Evolutionary conservation across 495 filamentous ascomycete genomes (phyloP).

Genomic region (Lophiostoma macrostomum): DNA sequence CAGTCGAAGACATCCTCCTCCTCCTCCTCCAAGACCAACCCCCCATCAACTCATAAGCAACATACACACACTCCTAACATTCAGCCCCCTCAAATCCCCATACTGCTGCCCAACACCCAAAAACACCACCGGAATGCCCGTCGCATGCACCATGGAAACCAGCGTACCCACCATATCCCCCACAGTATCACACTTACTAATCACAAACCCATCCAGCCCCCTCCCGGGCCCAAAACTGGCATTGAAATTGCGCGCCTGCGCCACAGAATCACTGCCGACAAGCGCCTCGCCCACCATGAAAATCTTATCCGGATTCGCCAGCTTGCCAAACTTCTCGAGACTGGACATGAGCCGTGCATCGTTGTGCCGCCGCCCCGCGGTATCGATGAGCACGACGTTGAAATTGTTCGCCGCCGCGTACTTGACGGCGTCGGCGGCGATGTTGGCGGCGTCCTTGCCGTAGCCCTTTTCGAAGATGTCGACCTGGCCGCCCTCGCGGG

Average conservation of each 20-base stretch:
- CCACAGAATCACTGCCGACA: conserved; percentile 90
- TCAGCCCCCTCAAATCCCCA: conserved; percentile 87
- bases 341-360: conserved; percentile 92
- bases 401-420: conserved; percentile 71
- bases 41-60: conserved; percentile 66
- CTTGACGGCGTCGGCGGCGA: conserved; percentile 87
- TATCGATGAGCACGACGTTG: conserved; percentile 96
- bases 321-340: conserved; percentile 93
- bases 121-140: conserved; percentile 91
- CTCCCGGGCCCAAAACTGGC: conserved; percentile 78
- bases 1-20: no score
- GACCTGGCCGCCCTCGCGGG: conserved; percentile 76
- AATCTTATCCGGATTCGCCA: conserved; percentile 94
- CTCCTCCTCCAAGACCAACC: no score
- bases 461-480: conserved; percentile 96
- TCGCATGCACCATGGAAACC: conserved; percentile 97
- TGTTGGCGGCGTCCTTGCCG: conserved; percentile 92
- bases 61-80: conserved; percentile 86
- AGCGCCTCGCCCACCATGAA: conserved; percentile 98
- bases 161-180: conserved; percentile 97
- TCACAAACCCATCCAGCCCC: conserved; percentile 90
- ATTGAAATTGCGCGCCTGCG: conserved; percentile 95
- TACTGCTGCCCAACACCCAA: conserved; percentile 96
- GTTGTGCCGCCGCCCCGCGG: conserved; percentile 91
- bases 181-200: conserved; percentile 97